Base-by-base conservation (phyloP, 306 rosid species). In the Abrus precatorius region DNA sequence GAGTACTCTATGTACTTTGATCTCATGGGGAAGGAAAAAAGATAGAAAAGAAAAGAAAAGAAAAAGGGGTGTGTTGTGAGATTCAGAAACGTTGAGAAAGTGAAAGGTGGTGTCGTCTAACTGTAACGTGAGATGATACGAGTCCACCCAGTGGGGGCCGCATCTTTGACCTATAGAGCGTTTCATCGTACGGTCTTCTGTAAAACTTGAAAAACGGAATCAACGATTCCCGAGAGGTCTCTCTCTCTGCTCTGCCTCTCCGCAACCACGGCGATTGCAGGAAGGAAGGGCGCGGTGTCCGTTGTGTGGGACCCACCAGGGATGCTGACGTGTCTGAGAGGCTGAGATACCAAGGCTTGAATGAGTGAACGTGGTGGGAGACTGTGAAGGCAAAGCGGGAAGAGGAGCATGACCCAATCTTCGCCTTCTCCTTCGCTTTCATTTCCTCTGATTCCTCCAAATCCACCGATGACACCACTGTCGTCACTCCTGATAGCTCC, bases 101-200 rank as follows among this genome's bases (percentile, higher is more conserved):
- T 0, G 97, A 93, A 69, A 88, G 81, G 87, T 93, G 91, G 74
- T 87, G 91, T 11, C 94, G 88, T 72, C 88, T 83, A 11, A 91
- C 30, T 20, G 20, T 36, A 36, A 36, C 40, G 11, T 88, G 86
- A 0, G 92, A 95, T 11, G 93, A 86, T 77, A 92, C 83, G 43
- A 92, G 89, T 20, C 97, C 93, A 1, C 94, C 97, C 0, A 85
- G 92, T 72, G 98, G 98, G 71, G 98, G 93, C 82, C 91, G 70
- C 97, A 93, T 93, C 91, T 91, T 93, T 56, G 98, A 90, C 89
- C 97, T 84, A 56, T 91, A 93, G 1, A 90, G 65, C 95, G 86
- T 88, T 84, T 93, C 98, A 4, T 91, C 97, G 78, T 90, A 93
- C 8, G 95, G 93, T 71, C 91, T 85, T 6, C 97, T 59, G 80